Base-by-base conservation (phyloP, 2,329 filamentous ascomycete species). In the Purpureocillium lavendulum region DNA sequence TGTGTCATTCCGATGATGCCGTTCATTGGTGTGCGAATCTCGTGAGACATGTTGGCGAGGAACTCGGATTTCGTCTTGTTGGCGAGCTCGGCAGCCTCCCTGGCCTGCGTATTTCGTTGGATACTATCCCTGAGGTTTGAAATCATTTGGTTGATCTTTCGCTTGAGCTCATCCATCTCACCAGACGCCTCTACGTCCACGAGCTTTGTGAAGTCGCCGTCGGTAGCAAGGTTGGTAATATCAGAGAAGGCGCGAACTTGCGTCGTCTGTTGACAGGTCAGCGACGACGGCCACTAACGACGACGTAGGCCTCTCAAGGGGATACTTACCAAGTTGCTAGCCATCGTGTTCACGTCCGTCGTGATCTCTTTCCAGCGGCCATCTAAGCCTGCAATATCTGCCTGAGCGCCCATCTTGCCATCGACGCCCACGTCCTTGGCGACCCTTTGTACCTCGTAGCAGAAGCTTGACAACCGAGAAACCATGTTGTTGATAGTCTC, bases 401-500 rank as follows among this genome's bases (percentile, higher is more conserved):
- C 92, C 60, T 98, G 92, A 14, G 90, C 90, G 53, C 90, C 90
- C 87, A 98, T 95, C 69, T 96, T 97, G 46, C 90, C 90, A 55
- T 97, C 92, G 38, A 97, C 90, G 49, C 90, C 90, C 50, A 97
- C 92, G 61, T 97, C 92, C 54, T 92, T 89, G 42, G 90, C 90
- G 24, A 98, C 90, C 51, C 89, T 79, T 65, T 97, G 92, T 47
- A 98, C 84, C 57, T 95, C 89, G 50, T 94, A 88, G 40, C 89
- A 95, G 76, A 96, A 97, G 48, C 90, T 90, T 43, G 92, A 94
- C 37, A 98, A 69, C 46, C 90, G 80, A 58, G 89, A 89, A 49
- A 97, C 90, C 90, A 96, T 96, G 79, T 96, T 90, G 61, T 96
- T 96, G 68, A 96, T 95, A 33, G 90, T 97, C 56, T 94, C 87